Evolutionary conservation across 768 basidiomycete genomes (phyloP), one percentile per base, ranked within the genome.

Genomic region (Amanita fuliginea): DNA sequence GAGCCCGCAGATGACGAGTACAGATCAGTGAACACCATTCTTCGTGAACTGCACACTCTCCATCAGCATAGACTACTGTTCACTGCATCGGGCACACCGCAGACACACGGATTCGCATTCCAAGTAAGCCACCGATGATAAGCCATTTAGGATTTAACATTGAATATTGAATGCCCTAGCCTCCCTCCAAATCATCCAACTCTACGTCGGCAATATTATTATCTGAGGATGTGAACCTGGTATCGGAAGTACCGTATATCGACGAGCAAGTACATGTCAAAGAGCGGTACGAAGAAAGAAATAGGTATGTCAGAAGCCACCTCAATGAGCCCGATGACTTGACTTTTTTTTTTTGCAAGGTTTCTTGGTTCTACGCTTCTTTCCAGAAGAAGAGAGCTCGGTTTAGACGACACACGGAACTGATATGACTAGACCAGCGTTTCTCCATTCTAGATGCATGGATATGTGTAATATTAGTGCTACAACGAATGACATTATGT

Each of bases 41-140:
- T 90, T 33, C 78, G 83, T 50, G 79, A 87, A 56, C 60, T 88
- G 46, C 86, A 89, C 56, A 70, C 77, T 34, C 70, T 81, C 19
- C 73, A 83, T 55, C 77, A 83, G 47, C 81, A 85, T 57, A 73
- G 84, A 44, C 65, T 78, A 30, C 51, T 79, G 21, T 78, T 71
- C 56, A 55, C 30, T 32, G 24, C 18, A 26, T 6, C 46, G 43
- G 32, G 26, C 35, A 16, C 42, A 42, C 8, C 35, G 18, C 45
- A 26, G 6, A 42, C 11, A 34, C 26, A 19, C 50, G 51, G 14
- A 22, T 19, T 13, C 28, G 9, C 32, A 6, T 43, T 36, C 14
- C 49, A 43, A 22, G 49, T 50, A 13, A 50, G 49, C 24, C 41
- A 42, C n/a, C 10, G 3, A 24, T n/a, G 7, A 18, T 21, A 16